These are phyloP conservation scores for Penicillium cinerascens DNA, from an alignment of 495 filamentous ascomycete genomes.

Conservation along the genomic window DNA sequence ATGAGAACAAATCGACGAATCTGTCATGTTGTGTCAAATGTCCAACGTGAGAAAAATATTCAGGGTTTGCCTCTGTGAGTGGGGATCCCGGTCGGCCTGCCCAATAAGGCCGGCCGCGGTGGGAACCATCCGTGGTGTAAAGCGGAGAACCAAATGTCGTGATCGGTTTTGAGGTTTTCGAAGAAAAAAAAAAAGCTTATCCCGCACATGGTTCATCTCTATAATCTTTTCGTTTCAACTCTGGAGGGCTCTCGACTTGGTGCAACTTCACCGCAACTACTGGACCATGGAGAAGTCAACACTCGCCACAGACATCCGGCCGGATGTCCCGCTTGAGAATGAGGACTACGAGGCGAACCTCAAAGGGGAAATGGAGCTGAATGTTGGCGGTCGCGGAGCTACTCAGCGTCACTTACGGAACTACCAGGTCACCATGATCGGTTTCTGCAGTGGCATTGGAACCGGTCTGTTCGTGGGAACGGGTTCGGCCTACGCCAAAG, in stretches of 20 bases:
- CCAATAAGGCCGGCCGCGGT: conserved; percentile 17
- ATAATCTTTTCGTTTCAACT: not conserved
- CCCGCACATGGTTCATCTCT: conserved; percentile 3
- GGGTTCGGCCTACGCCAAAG: conserved; percentile 60
- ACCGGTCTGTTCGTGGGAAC: conserved; percentile 76
- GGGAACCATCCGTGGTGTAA: conserved; percentile 9
- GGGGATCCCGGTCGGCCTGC: conserved; percentile 3
- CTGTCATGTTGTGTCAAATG: not conserved
- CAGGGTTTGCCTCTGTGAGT: conserved; percentile 7
- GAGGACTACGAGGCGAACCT: conserved; percentile 18
- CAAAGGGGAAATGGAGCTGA: conserved; percentile 34
- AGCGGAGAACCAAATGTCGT: conserved; percentile 18
- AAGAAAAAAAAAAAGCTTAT: conserved; percentile 7
- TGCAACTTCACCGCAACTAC: not conserved
- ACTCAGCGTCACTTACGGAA: conserved; percentile 36
- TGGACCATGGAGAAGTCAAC: conserved; percentile 14
- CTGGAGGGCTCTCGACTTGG: not conserved
- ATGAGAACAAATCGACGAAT: not conserved
- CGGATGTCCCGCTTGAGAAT: conserved; percentile 19
- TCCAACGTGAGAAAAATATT: conserved; percentile 1
- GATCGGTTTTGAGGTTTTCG: conserved; percentile 13
- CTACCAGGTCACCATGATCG: conserved; percentile 42
- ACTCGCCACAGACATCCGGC: conserved; percentile 14
- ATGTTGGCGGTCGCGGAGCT: conserved; percentile 34
- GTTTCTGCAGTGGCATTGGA: conserved; percentile 51